Evolutionary conservation across 2,329 filamentous ascomycete species (phyloP).

Genomic region (Sclerotinia borealis): DNA sequence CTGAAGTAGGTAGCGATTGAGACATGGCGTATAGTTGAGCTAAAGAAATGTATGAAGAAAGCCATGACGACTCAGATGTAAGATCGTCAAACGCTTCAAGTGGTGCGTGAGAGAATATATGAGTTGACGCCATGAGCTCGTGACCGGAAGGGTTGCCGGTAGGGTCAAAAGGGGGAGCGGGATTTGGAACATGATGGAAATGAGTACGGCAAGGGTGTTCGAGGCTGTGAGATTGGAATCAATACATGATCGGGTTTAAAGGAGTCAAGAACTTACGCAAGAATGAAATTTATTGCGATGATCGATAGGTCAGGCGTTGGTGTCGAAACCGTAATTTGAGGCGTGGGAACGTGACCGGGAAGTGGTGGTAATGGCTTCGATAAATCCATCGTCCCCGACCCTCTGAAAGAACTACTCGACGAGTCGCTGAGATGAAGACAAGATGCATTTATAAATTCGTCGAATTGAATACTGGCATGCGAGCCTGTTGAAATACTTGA

Average conservation of each 20-base stretch:
- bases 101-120: constrained; percentile 23
- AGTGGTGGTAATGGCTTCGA: constrained; percentile 7
- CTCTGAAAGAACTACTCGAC: background rate
- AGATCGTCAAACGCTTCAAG: constrained; percentile 2
- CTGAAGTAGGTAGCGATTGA: constrained; percentile 18
- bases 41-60: constrained; percentile 11
- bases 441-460: background rate
- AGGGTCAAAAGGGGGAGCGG: constrained; percentile 13
- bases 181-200: background rate
- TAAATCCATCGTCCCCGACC: background rate
- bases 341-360: background rate
- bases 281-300: constrained; percentile 29
- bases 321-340: background rate
- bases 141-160: constrained; percentile 17
- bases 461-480: background rate
- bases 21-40: constrained; percentile 21
- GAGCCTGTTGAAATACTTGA: background rate
- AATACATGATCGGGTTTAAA: background rate
- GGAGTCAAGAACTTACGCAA: constrained; percentile 22
- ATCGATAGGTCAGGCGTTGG: constrained; percentile 15
- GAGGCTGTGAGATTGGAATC: background rate
- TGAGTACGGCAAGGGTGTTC: constrained; percentile 9
- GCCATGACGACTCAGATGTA: constrained; percentile 8
- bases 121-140: constrained; percentile 27
- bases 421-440: background rate